Base-by-base conservation (phyloP, 306 rosid genomes). In the Pyrus betulifolia region DNA sequence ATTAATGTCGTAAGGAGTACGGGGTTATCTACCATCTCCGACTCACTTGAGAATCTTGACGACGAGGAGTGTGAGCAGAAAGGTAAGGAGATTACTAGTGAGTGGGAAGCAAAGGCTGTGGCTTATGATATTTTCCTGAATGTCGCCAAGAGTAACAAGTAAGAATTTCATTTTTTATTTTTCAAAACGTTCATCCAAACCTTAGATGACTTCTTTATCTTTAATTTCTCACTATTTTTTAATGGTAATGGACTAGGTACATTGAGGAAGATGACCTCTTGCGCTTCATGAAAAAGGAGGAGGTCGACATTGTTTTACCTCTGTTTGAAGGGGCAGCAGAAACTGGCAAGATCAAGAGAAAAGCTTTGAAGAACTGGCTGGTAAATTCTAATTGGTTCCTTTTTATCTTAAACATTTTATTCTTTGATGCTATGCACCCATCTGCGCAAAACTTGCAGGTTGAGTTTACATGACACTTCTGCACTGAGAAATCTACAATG, bases 81-180 rank as follows among this genome's bases (percentile, higher is more conserved):
- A 70, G 87, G 87, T 27, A 78, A 69, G 82, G 88, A 91, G 85
- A 91, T 94, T 57, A 88, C 83, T n/a, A 90, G 89, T 49, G 97
- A 94, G 77, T 87, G 85, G 89, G 93, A 90, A 85, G 97, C 97
- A 22, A 85, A 85, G 77, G 96, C 93, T 3, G 96, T 86, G 21
- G 93, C 97, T 7, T 88, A 82, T 79, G 70, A 84, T 52, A 85
- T 91, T 69, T 93, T 91, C 83, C 49, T 66, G 72, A 91, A 93
- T 63, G 91, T 93, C 8, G 93, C 97, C 52, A 89, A 88, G 89
- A 80, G 84, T 66, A 83, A 69, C 91, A 87, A 75, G 98, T 91
- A 85, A 88, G 87, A 71, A 71, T 12, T 15, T 11, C 71, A 57
- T 57, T 57, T 17, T 12, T n/a, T n/a, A 59, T 35, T 28, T 35